phyloP scores from a whole-genome alignment of 2,329 filamentous ascomycete genomes.

The Albophoma yamanashiensis region DNA sequence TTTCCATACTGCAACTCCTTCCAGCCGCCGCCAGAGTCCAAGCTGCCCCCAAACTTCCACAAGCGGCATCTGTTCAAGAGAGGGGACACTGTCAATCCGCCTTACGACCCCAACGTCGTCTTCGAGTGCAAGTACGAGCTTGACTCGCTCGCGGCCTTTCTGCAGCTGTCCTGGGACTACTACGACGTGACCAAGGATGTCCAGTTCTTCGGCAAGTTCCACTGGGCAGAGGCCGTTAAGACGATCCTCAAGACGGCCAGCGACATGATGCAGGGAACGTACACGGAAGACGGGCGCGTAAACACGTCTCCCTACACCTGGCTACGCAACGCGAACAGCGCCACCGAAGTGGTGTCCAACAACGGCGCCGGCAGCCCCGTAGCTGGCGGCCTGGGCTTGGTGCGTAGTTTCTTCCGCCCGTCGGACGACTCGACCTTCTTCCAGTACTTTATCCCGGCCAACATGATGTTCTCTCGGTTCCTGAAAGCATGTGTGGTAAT shows the following conservation, averaged over 20 bases:
- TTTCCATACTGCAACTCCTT: slow-evolving; percentile 90
- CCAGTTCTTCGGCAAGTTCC: slow-evolving; percentile 59
- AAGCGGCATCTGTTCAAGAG: slow-evolving; percentile 10
- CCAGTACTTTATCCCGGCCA: slow-evolving; percentile 81
- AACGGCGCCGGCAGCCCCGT: slow-evolving; percentile 72
- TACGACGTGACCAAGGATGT: slow-evolving; percentile 61
- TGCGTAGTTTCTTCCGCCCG: slow-evolving; percentile 81
- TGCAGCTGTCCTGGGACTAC: slow-evolving; percentile 74
- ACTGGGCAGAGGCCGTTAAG: slow-evolving; percentile 65
- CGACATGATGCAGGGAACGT: slow-evolving; percentile 65
- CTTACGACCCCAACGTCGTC: slow-evolving; percentile 57
- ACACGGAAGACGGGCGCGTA: slow-evolving; percentile 48
- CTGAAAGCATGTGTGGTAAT: slow-evolving; percentile 38
- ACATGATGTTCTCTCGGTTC: slow-evolving; percentile 69
- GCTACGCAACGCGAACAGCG: slow-evolving; percentile 57
- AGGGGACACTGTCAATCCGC: slow-evolving; percentile 50
- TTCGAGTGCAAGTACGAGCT: slow-evolving; percentile 98
- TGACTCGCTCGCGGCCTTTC: slow-evolving; percentile 79
- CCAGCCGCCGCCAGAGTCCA: slow-evolving; percentile 70
- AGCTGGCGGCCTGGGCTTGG: slow-evolving; percentile 65
- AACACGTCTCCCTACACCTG: slow-evolving; percentile 61
- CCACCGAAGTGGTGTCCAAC: slow-evolving; percentile 74
- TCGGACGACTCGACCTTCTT: slow-evolving; percentile 81
- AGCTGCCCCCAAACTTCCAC: slow-evolving; percentile 6
- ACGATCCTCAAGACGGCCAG: slow-evolving; percentile 59